These are phyloP conservation scores for Malus hybrid DNA, from an alignment of 331 rosid genomes.

Conservation along the genomic window DNA sequence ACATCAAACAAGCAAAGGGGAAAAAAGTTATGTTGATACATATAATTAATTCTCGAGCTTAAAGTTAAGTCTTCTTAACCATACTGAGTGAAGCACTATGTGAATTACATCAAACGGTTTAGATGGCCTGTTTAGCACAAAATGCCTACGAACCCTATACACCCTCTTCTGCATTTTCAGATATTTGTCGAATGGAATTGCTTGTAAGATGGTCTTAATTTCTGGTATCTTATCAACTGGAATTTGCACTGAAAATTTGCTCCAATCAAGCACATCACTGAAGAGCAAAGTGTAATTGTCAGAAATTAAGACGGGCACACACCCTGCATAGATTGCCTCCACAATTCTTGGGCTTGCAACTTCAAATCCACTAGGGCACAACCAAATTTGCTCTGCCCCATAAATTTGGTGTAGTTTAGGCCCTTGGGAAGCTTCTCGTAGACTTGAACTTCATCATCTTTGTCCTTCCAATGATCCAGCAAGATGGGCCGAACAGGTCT, in stretches of 20 bases:
- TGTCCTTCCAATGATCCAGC: constrained; percentile 41
- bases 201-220: constrained; percentile 35
- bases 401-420: constrained; percentile 8
- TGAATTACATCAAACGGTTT: constrained; percentile 46
- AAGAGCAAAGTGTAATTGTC: constrained; percentile 40
- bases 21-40: not conserved
- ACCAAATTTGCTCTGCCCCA: too few relatives aligned
- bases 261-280: constrained; percentile 52
- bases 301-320: constrained; percentile 50
- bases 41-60: not conserved
- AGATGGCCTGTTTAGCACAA: constrained; percentile 35
- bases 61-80: constrained; percentile 36
- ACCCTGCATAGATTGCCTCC: constrained; percentile 51
- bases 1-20: not conserved
- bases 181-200: constrained; percentile 22
- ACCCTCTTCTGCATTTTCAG: constrained; percentile 29
- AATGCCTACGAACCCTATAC: constrained; percentile 27
- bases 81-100: constrained; percentile 50
- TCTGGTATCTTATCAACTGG: constrained; percentile 29
- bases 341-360: constrained; percentile 64
- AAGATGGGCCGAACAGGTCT: constrained; percentile 29
- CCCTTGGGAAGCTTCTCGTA: constrained; percentile 38
- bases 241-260: constrained; percentile 30
- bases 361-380: constrained; percentile 59
- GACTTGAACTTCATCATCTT: constrained; percentile 37